A percentile compares a stretch with the other conserved stretches of the same genome.
These are phyloP conservation scores for Umbelopsis isabellina DNA, from an alignment of 192 early-diverging fungal genomes.

Conservation along the genomic window DNA sequence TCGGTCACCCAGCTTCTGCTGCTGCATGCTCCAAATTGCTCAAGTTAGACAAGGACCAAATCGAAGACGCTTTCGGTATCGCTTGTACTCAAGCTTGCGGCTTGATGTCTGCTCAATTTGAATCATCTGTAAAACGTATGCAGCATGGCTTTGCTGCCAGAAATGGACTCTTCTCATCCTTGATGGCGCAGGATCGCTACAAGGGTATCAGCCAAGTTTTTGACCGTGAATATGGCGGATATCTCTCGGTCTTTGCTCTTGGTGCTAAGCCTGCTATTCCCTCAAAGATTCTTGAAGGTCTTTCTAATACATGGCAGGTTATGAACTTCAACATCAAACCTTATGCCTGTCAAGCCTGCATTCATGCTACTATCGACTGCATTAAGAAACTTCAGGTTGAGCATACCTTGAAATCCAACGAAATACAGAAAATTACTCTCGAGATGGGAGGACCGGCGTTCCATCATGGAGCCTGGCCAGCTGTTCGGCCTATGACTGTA, in stretches of 20 bases:
- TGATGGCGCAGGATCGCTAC: slow-evolving; percentile 24
- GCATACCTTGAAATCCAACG: not conserved
- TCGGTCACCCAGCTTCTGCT: slow-evolving; percentile 28
- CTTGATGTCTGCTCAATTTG: slow-evolving; percentile 26
- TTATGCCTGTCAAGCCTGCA: slow-evolving; percentile 25
- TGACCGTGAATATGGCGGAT: slow-evolving; percentile 26
- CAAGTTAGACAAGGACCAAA: slow-evolving; percentile 3
- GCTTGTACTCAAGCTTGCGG: slow-evolving; percentile 27
- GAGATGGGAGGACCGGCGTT: slow-evolving; percentile 20
- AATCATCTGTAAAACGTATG: slow-evolving; percentile 29
- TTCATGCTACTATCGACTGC: slow-evolving; percentile 31
- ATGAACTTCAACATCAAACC: slow-evolving; percentile 26
- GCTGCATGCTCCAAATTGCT: slow-evolving; percentile 24
- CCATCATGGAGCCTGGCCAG: slow-evolving; percentile 24
- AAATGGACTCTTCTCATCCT: slow-evolving; percentile 24
- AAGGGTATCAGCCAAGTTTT: slow-evolving; percentile 27
- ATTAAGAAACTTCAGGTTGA: slow-evolving; percentile 12
- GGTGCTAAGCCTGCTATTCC: slow-evolving; percentile 6
- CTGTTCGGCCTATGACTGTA: slow-evolving; percentile 17
- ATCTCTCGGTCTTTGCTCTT: slow-evolving; percentile 4
- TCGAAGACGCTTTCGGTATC: slow-evolving; percentile 32
- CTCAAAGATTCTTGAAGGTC: not conserved
- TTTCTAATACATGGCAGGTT: slow-evolving; percentile 16
- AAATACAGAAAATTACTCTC: slow-evolving; percentile 10
- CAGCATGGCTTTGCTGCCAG: slow-evolving; percentile 27